Conservation (phyloP, 2,329 filamentous ascomycete genomes). For the Arthroderma sp. region DNA sequence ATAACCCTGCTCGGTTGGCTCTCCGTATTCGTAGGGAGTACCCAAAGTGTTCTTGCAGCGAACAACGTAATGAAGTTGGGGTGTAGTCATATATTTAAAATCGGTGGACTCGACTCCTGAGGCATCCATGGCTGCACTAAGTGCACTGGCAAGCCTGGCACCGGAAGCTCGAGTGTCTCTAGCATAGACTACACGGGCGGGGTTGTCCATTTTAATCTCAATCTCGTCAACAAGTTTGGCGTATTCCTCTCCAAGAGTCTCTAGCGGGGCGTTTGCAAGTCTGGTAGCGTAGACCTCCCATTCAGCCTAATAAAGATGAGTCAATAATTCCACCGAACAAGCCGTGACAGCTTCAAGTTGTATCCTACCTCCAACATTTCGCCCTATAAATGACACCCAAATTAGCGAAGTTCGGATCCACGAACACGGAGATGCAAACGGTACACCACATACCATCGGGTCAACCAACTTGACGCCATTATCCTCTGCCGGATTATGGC, state of each 20-base stretch:
- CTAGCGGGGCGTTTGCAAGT: slow-evolving; percentile 70
- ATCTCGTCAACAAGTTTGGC: slow-evolving; percentile 61
- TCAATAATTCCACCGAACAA: background rate
- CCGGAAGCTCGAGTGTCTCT: slow-evolving; percentile 90
- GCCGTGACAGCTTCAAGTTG: slow-evolving; percentile 10
- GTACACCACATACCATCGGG: slow-evolving; percentile 53
- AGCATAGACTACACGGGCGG: slow-evolving; percentile 75
- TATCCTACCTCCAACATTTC: slow-evolving; percentile 78
- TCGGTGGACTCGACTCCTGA: slow-evolving; percentile 64
- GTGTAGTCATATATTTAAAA: slow-evolving; percentile 85
- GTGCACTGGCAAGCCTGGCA: slow-evolving; percentile 64
- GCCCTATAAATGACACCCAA: slow-evolving; percentile 40
- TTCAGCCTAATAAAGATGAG: slow-evolving; percentile 43
- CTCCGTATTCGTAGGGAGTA: slow-evolving; percentile 75
- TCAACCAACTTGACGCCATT: slow-evolving; percentile 95
- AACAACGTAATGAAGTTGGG: slow-evolving; percentile 94
- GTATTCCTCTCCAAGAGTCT: slow-evolving; percentile 68
- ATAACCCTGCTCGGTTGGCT: slow-evolving; percentile 81
- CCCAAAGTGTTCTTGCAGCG: slow-evolving; percentile 88
- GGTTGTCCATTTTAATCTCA: slow-evolving; percentile 58
- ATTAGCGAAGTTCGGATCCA: slow-evolving; percentile 13
- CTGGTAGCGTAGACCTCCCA: slow-evolving; percentile 85
- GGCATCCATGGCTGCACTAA: slow-evolving; percentile 67
- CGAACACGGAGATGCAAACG: background rate
- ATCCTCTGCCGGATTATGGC: slow-evolving; percentile 79